Evolutionary conservation across 2,329 filamentous ascomycete genomes (phyloP), one percentile per base, ranked within the genome.

Genomic region (Ceratocystiopsis sp.): DNA sequence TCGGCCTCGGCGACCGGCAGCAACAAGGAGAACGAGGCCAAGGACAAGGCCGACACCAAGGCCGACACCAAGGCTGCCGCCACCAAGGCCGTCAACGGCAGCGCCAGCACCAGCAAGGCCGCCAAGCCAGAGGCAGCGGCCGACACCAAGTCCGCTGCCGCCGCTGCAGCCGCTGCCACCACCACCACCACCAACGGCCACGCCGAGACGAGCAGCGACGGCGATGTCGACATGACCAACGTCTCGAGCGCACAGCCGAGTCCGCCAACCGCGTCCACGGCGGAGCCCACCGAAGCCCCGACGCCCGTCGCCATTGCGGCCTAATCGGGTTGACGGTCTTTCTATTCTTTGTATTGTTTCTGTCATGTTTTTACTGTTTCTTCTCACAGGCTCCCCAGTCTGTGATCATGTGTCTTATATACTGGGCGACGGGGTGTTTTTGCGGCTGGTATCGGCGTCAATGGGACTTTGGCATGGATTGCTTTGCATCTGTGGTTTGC

Each of bases 1-100:
- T n/a, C n/a, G n/a, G n/a, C n/a, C n/a, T 58, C 59, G 18, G 52
- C 48, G 47, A 61, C 59, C 13, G 59, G 67, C 53, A 76, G 71
- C 61, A 71, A 67, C 54, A 77, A 83, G 57, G 72, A 80, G 57
- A 75, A 76, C 55, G 73, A 75, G 53, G 73, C 74, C 50, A 79
- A 80, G 41, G 56, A 59, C 48, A 65, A 61, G 53, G 62, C 62
- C 48, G 61, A 61, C 38, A 57, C 57, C 48, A 60, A 55, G 29
- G 7, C 29, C 29, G n/a, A n/a, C n/a, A n/a, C n/a, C n/a, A n/a
- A n/a, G n/a, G 29, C 29, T 32, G 29, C 29, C 7, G 29, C 29
- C 47, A 52, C 50, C 46, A 60, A 56, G 36, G 55, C 45, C 33
- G 60, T 59, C 40, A 70, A 71, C 35, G 63, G 63, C 21, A 12